Percentiles rank a stretch among this genome's conserved stretches.
Conservation (phyloP, 2,329 filamentous ascomycete species). For the Coleophoma crateriformis region DNA sequence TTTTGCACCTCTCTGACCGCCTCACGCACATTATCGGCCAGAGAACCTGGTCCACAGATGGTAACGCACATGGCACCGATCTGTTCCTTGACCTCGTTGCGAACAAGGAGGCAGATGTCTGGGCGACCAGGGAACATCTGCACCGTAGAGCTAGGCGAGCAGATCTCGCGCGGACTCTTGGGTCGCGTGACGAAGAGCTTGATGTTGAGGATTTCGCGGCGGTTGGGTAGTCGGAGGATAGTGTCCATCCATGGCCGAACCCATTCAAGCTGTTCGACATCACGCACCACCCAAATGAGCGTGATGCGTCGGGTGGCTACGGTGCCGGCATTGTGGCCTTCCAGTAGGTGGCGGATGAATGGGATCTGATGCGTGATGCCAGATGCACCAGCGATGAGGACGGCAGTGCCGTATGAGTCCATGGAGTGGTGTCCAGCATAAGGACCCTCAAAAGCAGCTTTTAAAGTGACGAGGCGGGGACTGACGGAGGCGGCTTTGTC, state of each 20-base stretch:
- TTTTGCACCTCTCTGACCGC: slow-evolving; percentile 62
- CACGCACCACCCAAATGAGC: slow-evolving; percentile 89
- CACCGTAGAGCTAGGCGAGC: slow-evolving; percentile 71
- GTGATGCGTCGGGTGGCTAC: slow-evolving; percentile 77
- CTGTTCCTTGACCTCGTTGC: slow-evolving; percentile 76
- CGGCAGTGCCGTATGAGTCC: slow-evolving; percentile 84
- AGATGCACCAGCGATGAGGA: slow-evolving; percentile 88
- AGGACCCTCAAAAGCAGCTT: slow-evolving; percentile 79
- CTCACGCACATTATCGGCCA: slow-evolving; percentile 70
- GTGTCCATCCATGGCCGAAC: slow-evolving; percentile 78
- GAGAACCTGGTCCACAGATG: slow-evolving; percentile 69
- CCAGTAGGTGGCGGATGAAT: slow-evolving; percentile 73
- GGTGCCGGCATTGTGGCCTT: slow-evolving; percentile 62
- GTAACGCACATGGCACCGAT: slow-evolving; percentile 85
- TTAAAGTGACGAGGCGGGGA: slow-evolving; percentile 8
- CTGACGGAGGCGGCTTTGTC: slow-evolving; percentile 48
- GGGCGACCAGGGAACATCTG: slow-evolving; percentile 91
- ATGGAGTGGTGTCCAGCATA: slow-evolving; percentile 81
- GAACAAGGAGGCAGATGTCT: slow-evolving; percentile 72
- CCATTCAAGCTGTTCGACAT: slow-evolving; percentile 87
- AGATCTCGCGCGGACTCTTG: slow-evolving; percentile 69
- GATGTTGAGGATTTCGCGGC: slow-evolving; percentile 78
- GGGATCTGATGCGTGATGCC: slow-evolving; percentile 95
- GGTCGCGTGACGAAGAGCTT: slow-evolving; percentile 89
- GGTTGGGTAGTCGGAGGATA: slow-evolving; percentile 71